phyloP scores from a whole-genome alignment of 192 early-diverging fungal genomes.

The Backusella psychrophila region DNA sequence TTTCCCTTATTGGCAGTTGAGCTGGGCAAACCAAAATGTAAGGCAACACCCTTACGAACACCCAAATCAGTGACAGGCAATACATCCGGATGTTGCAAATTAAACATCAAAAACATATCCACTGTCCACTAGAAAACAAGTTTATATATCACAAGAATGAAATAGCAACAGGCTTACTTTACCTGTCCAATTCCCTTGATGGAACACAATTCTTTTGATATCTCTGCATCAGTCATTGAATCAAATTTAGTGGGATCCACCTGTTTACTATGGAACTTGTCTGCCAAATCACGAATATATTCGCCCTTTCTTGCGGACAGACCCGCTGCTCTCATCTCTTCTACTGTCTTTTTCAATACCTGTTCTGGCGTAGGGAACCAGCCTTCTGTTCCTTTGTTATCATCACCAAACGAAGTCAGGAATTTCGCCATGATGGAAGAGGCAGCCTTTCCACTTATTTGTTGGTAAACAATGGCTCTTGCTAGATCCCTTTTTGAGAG shows the following conservation, averaged over 20 bases:
- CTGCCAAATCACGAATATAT: constrained; percentile 63
- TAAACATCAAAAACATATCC: constrained; percentile 70
- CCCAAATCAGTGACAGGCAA: constrained; percentile 65
- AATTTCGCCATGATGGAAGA: constrained; percentile 56
- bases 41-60: constrained; percentile 61
- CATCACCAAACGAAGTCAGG: constrained; percentile 44
- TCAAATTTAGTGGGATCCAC: constrained; percentile 45
- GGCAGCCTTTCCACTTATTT: constrained; percentile 69
- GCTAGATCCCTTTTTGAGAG: constrained; percentile 28
- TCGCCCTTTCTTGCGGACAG: constrained; percentile 56
- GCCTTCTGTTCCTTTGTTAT: not conserved
- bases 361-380: constrained; percentile 55
- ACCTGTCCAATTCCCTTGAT: constrained; percentile 67
- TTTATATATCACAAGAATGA: too few species aligned
- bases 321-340: constrained; percentile 36
- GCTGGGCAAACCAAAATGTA: constrained; percentile 52
- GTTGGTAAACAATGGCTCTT: constrained; percentile 65
- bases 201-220: constrained; percentile 47
- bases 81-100: constrained; percentile 66
- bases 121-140: constrained; percentile 51
- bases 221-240: constrained; percentile 54
- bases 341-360: constrained; percentile 31
- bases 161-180: not conserved
- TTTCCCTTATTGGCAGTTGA: constrained; percentile 6
- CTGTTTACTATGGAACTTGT: constrained; percentile 51